Conservation (phyloP, 1,284 basidiomycete genomes). For the Naganishia liquefaciens region DNA sequence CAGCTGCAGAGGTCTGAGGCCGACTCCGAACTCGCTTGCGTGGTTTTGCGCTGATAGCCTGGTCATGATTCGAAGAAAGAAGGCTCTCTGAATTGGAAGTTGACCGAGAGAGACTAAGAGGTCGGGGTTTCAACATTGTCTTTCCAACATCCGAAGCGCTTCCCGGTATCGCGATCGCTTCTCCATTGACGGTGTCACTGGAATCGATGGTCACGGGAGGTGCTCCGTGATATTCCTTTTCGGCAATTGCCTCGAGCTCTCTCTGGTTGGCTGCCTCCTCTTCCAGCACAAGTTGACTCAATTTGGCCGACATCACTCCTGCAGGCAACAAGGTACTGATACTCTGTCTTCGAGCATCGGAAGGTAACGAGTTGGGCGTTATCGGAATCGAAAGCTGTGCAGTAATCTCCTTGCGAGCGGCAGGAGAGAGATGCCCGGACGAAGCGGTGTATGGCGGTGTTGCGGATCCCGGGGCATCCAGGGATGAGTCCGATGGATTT, state of each 20-base stretch:
- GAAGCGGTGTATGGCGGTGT: slow-evolving; percentile 4
- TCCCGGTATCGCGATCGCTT: slow-evolving; percentile 11
- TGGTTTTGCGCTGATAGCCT: neutral
- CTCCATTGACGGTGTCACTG: neutral
- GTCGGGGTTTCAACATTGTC: neutral
- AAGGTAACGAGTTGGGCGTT: slow-evolving; percentile 21
- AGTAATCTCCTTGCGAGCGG: slow-evolving; percentile 20
- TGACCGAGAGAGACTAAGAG: slow-evolving; percentile 7
- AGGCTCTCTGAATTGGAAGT: slow-evolving; percentile 7
- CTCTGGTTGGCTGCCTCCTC: slow-evolving; percentile 20
- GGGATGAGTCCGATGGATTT: neutral
- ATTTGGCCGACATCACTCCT: slow-evolving; percentile 21
- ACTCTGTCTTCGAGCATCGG: slow-evolving; percentile 16
- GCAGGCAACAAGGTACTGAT: slow-evolving; percentile 25
- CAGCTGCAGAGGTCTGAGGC: slow-evolving; percentile 24
- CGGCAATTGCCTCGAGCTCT: slow-evolving; percentile 2
- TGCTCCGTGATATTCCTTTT: neutral
- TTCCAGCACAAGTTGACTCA: slow-evolving; percentile 19
- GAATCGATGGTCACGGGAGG: neutral
- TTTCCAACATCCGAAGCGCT: neutral
- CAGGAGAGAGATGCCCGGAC: slow-evolving; percentile 20
- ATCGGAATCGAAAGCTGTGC: slow-evolving; percentile 21
- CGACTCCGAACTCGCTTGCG: slow-evolving; percentile 9
- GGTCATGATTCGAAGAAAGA: neutral
- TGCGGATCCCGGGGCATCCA: neutral